Evolutionary conservation across 2,329 filamentous ascomycete species (phyloP), one percentile per base, ranked within the genome.

Genomic region (Sclerotinia nivalis): DNA sequence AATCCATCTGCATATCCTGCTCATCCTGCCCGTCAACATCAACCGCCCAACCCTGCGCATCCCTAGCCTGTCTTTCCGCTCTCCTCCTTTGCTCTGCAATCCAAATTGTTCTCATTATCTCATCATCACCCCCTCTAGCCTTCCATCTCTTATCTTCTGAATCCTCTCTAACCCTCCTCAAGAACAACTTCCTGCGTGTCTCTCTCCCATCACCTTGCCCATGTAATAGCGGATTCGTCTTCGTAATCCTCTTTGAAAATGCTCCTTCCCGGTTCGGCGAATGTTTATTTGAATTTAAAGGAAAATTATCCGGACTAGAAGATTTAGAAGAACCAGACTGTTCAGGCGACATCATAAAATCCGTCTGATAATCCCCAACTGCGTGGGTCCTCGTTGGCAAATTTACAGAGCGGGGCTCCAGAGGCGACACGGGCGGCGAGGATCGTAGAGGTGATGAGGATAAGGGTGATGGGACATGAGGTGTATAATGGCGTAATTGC

Each of bases 101-200:
- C 76, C 79, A 82, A 59, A 82, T 78, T 59, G 77, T 74, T 65
- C 80, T 74, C 77, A 81, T 78, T 70, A 82, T 79, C 76, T 87
- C 85, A 74, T 89, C 87, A 74, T 91, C 88, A 3, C 89, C 87
- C 37, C 88, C 88, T 73, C 89, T 82, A 66, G 84, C 82, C 74
- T 86, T 83, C 84, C 88, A 90, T 31, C 82, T 81, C 75, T 82
- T 85, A 40, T 91, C 87, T 55, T 90, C 87, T 3, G 84, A 81
- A 54, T 86, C 84, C 75, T 88, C 85, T 70, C 87, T 83, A 25
- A 91, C 88, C 66, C 85, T 91, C 76, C 88, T 87, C 71, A 95
- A 81, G 75, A 95, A 95, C 69, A 91, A 82, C 45, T 86, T 86
- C 60, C 91, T 83, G 70, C 92, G 82, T 68, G 85, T 83, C 77